Percentiles rank a stretch among this genome's conserved stretches.
These are phyloP conservation scores for Nannochloropsis gaditana DNA, from an alignment of 108 stramenopile species.

Conservation along the genomic window DNA sequence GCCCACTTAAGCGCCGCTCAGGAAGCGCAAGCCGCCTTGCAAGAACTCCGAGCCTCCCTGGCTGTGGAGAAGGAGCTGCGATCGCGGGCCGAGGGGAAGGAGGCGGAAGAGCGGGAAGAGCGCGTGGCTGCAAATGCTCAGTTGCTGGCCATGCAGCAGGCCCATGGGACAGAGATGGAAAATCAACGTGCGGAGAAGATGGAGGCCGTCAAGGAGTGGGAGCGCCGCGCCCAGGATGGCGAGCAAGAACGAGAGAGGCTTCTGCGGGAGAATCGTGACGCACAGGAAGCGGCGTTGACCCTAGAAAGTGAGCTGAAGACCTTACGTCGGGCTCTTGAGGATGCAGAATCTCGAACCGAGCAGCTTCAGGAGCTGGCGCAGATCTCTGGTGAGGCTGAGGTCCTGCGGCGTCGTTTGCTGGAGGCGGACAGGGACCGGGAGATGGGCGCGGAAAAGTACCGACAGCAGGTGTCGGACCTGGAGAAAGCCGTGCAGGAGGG, in stretches of 20 bases:
- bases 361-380: conserved; percentile 44
- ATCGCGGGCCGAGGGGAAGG: conserved; percentile 42
- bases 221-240: not conserved
- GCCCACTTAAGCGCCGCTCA: not conserved
- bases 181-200: conserved; percentile 13
- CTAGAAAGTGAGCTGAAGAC: conserved; percentile 43
- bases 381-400: conserved; percentile 51
- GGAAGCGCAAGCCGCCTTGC: not conserved
- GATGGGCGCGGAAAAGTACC: conserved; percentile 57
- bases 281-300: conserved; percentile 23
- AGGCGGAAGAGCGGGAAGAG: conserved; percentile 49
- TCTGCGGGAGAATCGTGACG: conserved; percentile 18
- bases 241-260: not conserved
- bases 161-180: conserved; percentile 37
- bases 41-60: conserved; percentile 29
- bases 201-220: conserved; percentile 23
- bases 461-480: conserved; percentile 66
- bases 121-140: conserved; percentile 50
- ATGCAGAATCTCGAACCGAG: conserved; percentile 40
- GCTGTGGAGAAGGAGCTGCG: conserved; percentile 42
- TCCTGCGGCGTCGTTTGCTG: conserved; percentile 44
- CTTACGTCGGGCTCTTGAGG: conserved; percentile 38
- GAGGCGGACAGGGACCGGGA: conserved; percentile 38
- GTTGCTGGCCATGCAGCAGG: conserved; percentile 44
- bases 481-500: conserved; percentile 67